Evolutionary conservation across 768 basidiomycete genomes (phyloP).

Genomic region (Amanita thiersii): DNA sequence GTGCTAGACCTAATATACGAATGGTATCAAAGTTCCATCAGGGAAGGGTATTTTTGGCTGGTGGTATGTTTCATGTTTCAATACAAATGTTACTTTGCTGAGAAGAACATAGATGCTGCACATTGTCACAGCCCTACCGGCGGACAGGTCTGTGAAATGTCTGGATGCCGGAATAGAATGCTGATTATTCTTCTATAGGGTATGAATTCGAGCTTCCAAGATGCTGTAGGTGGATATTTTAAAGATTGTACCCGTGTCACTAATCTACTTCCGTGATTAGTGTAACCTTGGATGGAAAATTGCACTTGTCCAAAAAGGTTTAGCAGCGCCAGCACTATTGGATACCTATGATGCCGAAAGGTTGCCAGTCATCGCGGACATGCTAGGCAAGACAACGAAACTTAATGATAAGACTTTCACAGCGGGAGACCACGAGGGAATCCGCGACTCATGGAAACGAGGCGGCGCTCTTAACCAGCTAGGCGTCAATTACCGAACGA

Average conservation of each 20-base stretch:
- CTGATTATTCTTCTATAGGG: background rate
- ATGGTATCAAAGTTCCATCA: conserved; percentile 34
- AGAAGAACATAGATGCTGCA: conserved; percentile 17
- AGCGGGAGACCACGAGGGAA: background rate
- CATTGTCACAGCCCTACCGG: conserved; percentile 26
- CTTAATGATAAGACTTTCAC: conserved; percentile 15
- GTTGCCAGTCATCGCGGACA: conserved; percentile 25
- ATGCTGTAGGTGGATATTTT: conserved; percentile 21
- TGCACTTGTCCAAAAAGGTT: conserved; percentile 18
- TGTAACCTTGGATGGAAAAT: conserved; percentile 28
- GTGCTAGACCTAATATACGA: conserved; percentile 37
- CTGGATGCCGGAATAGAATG: background rate
- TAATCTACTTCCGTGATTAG: conserved; percentile 10
- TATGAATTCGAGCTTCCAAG: conserved; percentile 17
- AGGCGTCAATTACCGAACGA: background rate
- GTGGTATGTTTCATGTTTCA: conserved; percentile 26
- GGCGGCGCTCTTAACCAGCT: background rate
- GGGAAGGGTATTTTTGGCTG: conserved; percentile 39
- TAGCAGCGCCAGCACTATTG: conserved; percentile 17
- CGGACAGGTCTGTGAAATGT: conserved; percentile 16
- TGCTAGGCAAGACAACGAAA: conserved; percentile 23
- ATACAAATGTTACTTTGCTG: background rate
- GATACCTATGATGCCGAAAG: conserved; percentile 23
- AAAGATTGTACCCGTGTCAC: background rate
- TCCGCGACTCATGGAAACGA: background rate